Percentiles rank a stretch among this genome's conserved stretches.
phyloP scores from a whole-genome alignment of 495 filamentous ascomycete species.

The Penicillium egyptiacum region DNA sequence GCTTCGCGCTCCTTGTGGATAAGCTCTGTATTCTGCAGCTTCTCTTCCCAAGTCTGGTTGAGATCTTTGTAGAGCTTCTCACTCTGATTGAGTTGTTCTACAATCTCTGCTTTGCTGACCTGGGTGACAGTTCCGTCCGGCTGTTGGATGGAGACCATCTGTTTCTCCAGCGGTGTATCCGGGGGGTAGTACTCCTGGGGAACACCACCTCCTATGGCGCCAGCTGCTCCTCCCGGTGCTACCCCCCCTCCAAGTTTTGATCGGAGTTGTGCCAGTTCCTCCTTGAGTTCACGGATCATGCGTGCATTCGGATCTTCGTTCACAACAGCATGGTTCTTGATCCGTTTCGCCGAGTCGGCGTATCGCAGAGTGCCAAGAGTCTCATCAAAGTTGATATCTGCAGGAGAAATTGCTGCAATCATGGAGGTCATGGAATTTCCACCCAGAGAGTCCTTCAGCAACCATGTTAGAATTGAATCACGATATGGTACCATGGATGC shows the following conservation, averaged over 20 bases:
- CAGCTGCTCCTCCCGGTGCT: constrained; percentile 39
- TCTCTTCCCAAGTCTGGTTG: constrained; percentile 99
- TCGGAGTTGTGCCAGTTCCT: constrained; percentile 83
- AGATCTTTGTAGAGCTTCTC: constrained; percentile 96
- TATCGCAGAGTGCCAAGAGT: constrained; percentile 94
- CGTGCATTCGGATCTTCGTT: constrained; percentile 98
- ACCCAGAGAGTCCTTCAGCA: constrained; percentile 94
- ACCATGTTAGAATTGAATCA: constrained; percentile 95
- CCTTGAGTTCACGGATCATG: constrained; percentile 98
- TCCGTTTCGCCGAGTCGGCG: constrained; percentile 95
- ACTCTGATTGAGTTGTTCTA: constrained; percentile 89
- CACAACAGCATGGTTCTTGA: constrained; percentile 99
- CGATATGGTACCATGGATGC: constrained; percentile 88
- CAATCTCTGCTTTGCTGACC: constrained; percentile 97
- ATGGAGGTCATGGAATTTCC: constrained; percentile 99
- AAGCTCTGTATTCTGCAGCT: constrained; percentile 87
- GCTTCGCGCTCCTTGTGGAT: constrained; percentile 98
- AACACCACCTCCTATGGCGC: constrained; percentile 40
- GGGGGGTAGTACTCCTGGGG: constrained; percentile 83
- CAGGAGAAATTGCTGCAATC: constrained; percentile 98
- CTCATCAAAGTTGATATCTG: constrained; percentile 99
- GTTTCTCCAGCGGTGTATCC: constrained; percentile 88
- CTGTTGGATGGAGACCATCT: constrained; percentile 92
- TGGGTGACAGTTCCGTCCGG: constrained; percentile 86
- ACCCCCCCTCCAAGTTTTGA: constrained; percentile 79